Percentiles rank a stretch among this genome's conserved stretches.
phyloP scores from a whole-genome alignment of 2,329 filamentous ascomycete species.

The Seiridium unicorne region DNA sequence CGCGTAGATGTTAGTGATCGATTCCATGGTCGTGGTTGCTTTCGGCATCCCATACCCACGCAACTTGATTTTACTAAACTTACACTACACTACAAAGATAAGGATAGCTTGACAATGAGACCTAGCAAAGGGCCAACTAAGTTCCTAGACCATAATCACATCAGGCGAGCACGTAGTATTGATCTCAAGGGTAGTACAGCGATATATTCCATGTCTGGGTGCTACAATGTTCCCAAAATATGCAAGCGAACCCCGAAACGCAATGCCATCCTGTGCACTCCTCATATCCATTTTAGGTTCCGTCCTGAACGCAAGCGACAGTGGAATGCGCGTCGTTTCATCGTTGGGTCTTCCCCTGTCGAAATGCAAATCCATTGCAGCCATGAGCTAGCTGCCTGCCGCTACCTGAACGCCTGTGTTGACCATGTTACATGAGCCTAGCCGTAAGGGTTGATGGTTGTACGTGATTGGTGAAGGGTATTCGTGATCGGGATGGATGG shows the following conservation, averaged over 20 bases:
- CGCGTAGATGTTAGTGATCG: not conserved
- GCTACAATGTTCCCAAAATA: not conserved
- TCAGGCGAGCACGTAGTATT: too few relatives aligned
- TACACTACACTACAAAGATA: too few relatives aligned
- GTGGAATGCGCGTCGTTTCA: not conserved
- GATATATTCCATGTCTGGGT: not conserved
- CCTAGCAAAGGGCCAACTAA: too few relatives aligned
- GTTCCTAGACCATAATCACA: too few relatives aligned
- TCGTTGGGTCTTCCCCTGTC: not conserved
- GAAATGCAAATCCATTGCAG: not conserved
- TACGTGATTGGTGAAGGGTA: not conserved
- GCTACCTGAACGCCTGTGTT: conserved; percentile 2
- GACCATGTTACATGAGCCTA: conserved; percentile 1
- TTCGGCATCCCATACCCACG: too few relatives aligned
- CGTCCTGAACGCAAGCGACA: not conserved
- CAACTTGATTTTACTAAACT: too few relatives aligned
- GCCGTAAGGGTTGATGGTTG: not conserved
- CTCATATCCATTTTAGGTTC: not conserved
- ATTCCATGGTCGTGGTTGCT: too few relatives aligned
- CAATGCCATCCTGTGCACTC: not conserved
- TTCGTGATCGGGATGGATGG: not conserved
- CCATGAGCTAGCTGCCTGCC: not conserved
- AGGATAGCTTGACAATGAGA: too few relatives aligned
- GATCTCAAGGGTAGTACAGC: not conserved
- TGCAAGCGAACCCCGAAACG: not conserved